Evolutionary conservation across 2,329 filamentous ascomycete species (phyloP).

Genomic region (Pseudogymnoascus verrucosus): DNA sequence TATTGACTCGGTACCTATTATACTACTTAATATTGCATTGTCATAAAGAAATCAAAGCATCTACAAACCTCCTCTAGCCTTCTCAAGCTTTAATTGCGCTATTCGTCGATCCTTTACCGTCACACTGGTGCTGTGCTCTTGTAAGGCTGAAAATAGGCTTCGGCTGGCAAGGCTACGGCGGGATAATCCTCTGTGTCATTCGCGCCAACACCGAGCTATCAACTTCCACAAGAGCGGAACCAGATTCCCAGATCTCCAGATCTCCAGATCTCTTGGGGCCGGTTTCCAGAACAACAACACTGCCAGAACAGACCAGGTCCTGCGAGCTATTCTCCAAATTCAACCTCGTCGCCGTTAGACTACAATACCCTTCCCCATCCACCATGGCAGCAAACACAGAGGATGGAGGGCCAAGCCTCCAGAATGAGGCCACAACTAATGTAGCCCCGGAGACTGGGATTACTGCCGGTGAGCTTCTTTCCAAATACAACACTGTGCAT

Average conservation of each 20-base stretch:
- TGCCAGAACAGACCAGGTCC: neutral
- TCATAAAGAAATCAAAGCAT: neutral
- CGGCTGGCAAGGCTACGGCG: constrained; percentile 1
- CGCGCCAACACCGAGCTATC: neutral
- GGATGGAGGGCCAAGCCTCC: constrained; percentile 14
- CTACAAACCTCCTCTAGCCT: neutral
- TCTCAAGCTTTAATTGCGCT: neutral
- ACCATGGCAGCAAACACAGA: neutral
- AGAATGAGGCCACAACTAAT: constrained; percentile 1
- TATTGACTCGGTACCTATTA: neutral
- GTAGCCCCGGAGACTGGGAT: constrained; percentile 21
- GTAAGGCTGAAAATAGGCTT: constrained; percentile 7
- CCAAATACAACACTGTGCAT: neutral
- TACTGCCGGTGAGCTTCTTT: constrained; percentile 29
- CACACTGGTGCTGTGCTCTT: neutral
- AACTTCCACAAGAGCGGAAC: neutral
- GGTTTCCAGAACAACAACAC: neutral
- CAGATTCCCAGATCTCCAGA: neutral
- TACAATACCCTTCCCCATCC: neutral
- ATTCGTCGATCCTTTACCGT: neutral
- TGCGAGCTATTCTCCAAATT: neutral
- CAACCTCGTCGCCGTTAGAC: neutral
- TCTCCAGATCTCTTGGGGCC: neutral
- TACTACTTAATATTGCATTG: neutral
- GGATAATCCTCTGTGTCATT: neutral